Conservation (phyloP, 2,329 filamentous ascomycete species). For the Ophiocordyceps unilateralis region DNA sequence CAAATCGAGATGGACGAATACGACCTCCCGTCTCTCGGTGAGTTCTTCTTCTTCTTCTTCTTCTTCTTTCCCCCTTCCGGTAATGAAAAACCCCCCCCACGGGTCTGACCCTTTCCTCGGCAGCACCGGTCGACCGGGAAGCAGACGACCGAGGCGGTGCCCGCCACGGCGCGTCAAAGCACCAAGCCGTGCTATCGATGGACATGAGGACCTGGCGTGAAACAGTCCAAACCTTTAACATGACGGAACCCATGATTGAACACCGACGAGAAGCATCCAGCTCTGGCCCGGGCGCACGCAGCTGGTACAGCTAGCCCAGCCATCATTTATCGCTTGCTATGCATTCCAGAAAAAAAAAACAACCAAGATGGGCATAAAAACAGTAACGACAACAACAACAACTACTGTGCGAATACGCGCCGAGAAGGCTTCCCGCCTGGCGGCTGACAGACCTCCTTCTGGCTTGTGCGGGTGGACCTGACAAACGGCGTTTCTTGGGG, state of each 20-base stretch:
- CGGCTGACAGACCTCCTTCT: background rate
- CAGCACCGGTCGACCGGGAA: slow-evolving; percentile 21
- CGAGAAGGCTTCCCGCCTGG: background rate
- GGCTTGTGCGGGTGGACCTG: background rate
- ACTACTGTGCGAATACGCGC: background rate
- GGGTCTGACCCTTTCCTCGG: background rate
- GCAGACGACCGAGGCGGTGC: slow-evolving; percentile 27
- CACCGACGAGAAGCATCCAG: slow-evolving; percentile 48
- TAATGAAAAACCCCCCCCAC: too few relatives aligned
- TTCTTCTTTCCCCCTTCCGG: background rate
- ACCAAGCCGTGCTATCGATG: slow-evolving; percentile 78
- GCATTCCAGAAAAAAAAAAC: background rate
- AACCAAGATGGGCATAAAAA: too few relatives aligned
- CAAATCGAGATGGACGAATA: slow-evolving; percentile 57
- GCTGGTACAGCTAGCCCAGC: slow-evolving; percentile 43
- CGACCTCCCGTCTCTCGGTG: slow-evolving; percentile 65
- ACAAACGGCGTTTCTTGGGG: background rate
- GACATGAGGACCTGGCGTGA: slow-evolving; percentile 73
- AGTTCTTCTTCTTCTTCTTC: slow-evolving; percentile 17
- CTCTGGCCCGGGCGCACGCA: slow-evolving; percentile 33
- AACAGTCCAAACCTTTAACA: slow-evolving; percentile 58
- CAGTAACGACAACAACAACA: too few relatives aligned
- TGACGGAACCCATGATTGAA: slow-evolving; percentile 69
- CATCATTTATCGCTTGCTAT: too few relatives aligned
- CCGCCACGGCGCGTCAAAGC: slow-evolving; percentile 41